phyloP scores from a whole-genome alignment of 1,139 yeast genomes.

The Blastobotrys raffinosifermentans region DNA sequence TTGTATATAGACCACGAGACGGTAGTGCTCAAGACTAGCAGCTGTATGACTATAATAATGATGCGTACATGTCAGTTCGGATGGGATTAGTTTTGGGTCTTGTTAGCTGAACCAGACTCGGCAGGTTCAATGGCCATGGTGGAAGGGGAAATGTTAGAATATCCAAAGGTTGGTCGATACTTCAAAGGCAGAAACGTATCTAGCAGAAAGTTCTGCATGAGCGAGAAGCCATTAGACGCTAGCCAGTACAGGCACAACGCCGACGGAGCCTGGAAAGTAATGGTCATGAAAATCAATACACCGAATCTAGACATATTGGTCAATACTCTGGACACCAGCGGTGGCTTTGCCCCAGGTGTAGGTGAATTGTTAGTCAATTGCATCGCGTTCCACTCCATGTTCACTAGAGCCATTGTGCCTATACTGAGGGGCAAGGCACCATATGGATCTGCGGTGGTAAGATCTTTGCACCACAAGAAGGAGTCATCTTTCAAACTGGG shows the following conservation, averaged over 20 bases:
- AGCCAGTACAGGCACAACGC: conserved; percentile 83
- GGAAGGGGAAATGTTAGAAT: too few species aligned
- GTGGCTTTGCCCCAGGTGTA: conserved; percentile 27
- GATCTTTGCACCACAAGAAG: conserved; percentile 52
- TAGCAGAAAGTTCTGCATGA: conserved; percentile 66
- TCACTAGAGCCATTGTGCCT: conserved; percentile 65
- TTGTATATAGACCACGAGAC: conserved; percentile 90
- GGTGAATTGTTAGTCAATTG: conserved; percentile 42
- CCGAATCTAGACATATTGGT: conserved; percentile 65
- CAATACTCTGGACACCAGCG: conserved; percentile 49
- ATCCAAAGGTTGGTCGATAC: conserved; percentile 13
- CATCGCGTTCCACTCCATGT: conserved; percentile 70
- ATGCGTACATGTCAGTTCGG: too few species aligned
- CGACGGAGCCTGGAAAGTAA: conserved; percentile 79
- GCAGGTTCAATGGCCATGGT: too few species aligned
- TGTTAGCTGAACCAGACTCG: too few species aligned
- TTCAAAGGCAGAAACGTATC: conserved; percentile 56
- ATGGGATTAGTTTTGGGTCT: too few species aligned
- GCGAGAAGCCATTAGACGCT: conserved; percentile 70
- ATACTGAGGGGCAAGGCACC: conserved; percentile 62
- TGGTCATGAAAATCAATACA: conserved; percentile 73
- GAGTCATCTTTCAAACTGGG: conserved; percentile 51
- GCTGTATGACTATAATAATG: too few species aligned
- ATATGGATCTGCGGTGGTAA: conserved; percentile 56
- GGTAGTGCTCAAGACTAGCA: conserved; percentile 80